Base-by-base conservation (phyloP, 1,139 yeast genomes). In the Suhomyces bribrorum region DNA sequence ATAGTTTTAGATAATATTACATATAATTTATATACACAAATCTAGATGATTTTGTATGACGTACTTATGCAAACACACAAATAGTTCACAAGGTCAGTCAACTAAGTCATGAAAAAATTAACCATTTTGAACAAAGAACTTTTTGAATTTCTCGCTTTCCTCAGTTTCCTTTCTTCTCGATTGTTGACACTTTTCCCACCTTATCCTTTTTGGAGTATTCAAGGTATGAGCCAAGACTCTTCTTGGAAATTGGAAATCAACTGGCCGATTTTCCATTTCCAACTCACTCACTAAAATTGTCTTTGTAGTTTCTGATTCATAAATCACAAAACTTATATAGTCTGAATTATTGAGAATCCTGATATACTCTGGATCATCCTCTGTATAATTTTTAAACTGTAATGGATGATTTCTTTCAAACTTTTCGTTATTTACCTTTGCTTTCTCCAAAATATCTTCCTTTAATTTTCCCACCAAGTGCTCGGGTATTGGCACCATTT, bases 181-280 rank as follows among this genome's bases (percentile, higher is more conserved):
- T 53, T 85, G 90, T 38, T 65, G 64, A 51, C 95, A 86, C 38
- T 79, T 77, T 41, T 81, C 83, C 96, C 95, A 87, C 43, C 77
- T 77, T 0, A 77, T 62, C 47, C 95, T 64, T 44, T 80, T 81
- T 1, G 83, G 82, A 15, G 77, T 62, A 34, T 72, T 74, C 37
- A 86, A 56, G 5, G 82, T 58, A 47, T 69, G 71, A 0, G 95
- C 88, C 27, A 85, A 53, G 1, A 84, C 89, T 50, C 89, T 69
- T 55, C 96, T 69, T 1, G 95, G 94, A 50, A 86, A 85, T 49
- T 86, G 95, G 11, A 86, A 62, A 57, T 86, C 95, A 7, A 86
- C 61, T 4, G 57, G 47, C 31, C 59, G 56, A 5, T 47, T 47
- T 0, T 49, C 46, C 16, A 59, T 57, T 1, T 49, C 54, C 7